These are phyloP conservation scores for Fusarium pilosicola DNA, from an alignment of 2,329 filamentous ascomycete species.

Conservation along the genomic window DNA sequence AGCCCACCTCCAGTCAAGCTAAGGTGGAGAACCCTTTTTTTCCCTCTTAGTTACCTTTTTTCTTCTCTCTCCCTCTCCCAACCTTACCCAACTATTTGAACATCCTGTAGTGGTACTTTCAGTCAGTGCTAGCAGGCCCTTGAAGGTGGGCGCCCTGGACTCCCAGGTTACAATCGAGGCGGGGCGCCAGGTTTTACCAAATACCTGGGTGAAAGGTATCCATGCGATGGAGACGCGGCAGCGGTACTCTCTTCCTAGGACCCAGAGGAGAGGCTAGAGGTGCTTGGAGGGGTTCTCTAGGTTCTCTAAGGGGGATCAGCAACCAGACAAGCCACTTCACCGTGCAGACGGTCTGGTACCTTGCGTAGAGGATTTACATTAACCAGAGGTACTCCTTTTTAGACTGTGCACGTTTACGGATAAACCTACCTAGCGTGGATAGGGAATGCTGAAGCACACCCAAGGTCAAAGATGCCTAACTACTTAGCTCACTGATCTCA, in stretches of 20 bases:
- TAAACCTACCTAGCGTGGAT: constrained; percentile 22
- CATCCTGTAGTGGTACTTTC: constrained; percentile 19
- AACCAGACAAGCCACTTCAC: constrained; percentile 34
- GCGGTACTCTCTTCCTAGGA: constrained; percentile 32
- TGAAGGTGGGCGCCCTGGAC: constrained; percentile 24
- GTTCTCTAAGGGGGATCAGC: constrained; percentile 11
- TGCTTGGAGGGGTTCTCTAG: constrained; percentile 24
- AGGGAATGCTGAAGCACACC: constrained; percentile 31
- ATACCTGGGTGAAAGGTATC: constrained; percentile 37
- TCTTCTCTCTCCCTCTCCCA: constrained; percentile 1
- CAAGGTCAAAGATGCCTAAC: constrained; percentile 1
- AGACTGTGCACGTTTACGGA: constrained; percentile 23
- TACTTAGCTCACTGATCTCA: not conserved
- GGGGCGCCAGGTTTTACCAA: constrained; percentile 39
- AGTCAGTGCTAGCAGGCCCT: constrained; percentile 30
- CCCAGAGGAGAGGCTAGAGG: constrained; percentile 28
- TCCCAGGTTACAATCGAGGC: constrained; percentile 28
- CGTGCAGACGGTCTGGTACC: constrained; percentile 23
- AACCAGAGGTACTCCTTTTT: constrained; percentile 22
- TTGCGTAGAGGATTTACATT: constrained; percentile 31
- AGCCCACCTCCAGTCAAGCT: constrained; percentile 18
- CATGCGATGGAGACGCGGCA: constrained; percentile 35
- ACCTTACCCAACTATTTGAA: constrained; percentile 24
- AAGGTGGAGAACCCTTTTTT: constrained; percentile 31
- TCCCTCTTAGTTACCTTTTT: not conserved